phyloP scores from a whole-genome alignment of 495 filamentous ascomycete genomes.

The Tuber borchii region DNA sequence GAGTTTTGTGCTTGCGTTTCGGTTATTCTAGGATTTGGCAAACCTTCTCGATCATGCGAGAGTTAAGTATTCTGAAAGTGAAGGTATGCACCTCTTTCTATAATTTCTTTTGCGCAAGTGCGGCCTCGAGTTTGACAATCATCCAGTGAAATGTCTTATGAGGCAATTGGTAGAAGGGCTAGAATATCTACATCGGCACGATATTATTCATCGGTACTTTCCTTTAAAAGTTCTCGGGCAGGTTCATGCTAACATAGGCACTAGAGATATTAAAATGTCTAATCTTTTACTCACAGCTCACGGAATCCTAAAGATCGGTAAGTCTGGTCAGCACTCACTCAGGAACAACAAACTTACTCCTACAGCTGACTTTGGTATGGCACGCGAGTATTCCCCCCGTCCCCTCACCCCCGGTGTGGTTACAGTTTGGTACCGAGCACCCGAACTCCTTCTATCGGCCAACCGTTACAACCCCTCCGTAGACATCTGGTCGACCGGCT shows the following conservation, averaged over 20 bases:
- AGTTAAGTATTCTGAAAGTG: slow-evolving; percentile 47
- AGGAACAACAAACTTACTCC: slow-evolving; percentile 10
- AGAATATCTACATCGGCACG: slow-evolving; percentile 47
- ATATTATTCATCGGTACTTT: slow-evolving; percentile 48
- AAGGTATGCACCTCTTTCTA: slow-evolving; percentile 39
- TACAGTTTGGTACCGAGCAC: slow-evolving; percentile 46
- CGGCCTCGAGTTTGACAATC: background rate
- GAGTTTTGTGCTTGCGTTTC: slow-evolving; percentile 42
- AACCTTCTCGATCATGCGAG: slow-evolving; percentile 47
- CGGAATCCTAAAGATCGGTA: slow-evolving; percentile 48
- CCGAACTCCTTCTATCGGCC: slow-evolving; percentile 47
- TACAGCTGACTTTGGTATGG: slow-evolving; percentile 49
- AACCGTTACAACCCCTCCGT: slow-evolving; percentile 45
- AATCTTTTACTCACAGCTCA: slow-evolving; percentile 47
- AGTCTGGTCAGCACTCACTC: background rate
- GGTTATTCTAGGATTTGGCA: slow-evolving; percentile 47
- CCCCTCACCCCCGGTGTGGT: slow-evolving; percentile 48
- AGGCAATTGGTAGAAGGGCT: slow-evolving; percentile 47
- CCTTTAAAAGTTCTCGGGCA: background rate
- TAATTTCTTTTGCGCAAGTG: background rate
- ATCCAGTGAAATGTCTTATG: slow-evolving; percentile 47
- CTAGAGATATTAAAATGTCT: slow-evolving; percentile 49
- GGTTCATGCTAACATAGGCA: slow-evolving; percentile 10
- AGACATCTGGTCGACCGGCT: slow-evolving; percentile 48
- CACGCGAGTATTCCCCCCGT: slow-evolving; percentile 45